Evolutionary conservation across 768 basidiomycete genomes (phyloP), one percentile per base, ranked within the genome.

Genomic region (Mycena vitilis): DNA sequence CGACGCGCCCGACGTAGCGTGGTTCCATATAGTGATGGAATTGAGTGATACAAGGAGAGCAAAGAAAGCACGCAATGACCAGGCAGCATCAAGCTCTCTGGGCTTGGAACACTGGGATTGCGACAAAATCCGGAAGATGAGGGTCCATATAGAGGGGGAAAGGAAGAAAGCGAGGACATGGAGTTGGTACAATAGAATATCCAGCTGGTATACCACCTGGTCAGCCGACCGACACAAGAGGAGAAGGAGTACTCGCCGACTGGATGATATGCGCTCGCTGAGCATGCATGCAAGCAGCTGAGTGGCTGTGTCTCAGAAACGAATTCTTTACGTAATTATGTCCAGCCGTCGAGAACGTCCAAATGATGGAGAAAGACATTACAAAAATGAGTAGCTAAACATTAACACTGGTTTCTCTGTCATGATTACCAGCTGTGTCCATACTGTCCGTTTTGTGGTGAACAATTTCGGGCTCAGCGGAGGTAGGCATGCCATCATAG

Each of bases 81-180:
- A 81, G 68, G 84, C 83, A 34, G 88, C 79, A 70, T 92, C 89
- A 65, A 91, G 78, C 56, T 92, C 91, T 73, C 89, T 82, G 23
- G 93, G 90, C 73, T 86, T 87, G 49, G 87, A 82, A 75, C 89
- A 90, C 71, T 91, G 83, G 72, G 88, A 85, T 76, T 94, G 93
- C 47, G 85, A 83, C 47, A 86, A 71, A 55, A 89, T 72, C 45
- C 93, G 86, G 62, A 81, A 84, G 45, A 89, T 57, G 71, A 86
- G 85, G 16, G 84, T 76, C 82, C 85, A 84, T 65, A 93, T 74
- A 38, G 89, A 85, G 10, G 93, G 93, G 5, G 92, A 89, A 38
- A 91, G 83, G 79, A 94, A 87, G 84, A 92, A 94, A 49, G 92
- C 94, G 65, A 94, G 76, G 58, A 88, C 85, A 77, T 91, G 88